A percentile compares a stretch with the other conserved stretches of the same genome.
Conservation (phyloP, 768 basidiomycete species). For the Russula earlei region DNA sequence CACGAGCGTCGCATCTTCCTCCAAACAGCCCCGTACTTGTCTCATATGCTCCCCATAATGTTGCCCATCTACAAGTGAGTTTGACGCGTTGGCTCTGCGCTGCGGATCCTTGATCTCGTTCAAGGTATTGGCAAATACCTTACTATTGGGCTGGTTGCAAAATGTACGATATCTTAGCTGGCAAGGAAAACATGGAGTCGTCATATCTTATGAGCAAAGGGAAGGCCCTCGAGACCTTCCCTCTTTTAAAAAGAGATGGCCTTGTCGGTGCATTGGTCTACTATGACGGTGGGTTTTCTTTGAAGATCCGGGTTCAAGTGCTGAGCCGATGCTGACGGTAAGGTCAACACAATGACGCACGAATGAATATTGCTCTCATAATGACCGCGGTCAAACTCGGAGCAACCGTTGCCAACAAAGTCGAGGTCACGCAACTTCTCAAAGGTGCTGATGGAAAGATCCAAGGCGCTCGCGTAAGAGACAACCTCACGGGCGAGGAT, state of each 20-base stretch:
- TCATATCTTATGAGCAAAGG: constrained; percentile 94
- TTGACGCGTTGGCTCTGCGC: background rate
- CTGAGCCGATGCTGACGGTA: background rate
- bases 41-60: constrained; percentile 92
- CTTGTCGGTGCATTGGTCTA: constrained; percentile 94
- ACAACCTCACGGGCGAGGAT: constrained; percentile 74
- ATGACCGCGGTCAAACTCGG: constrained; percentile 93
- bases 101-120: background rate
- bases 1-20: constrained; percentile 91
- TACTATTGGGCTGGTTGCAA: constrained; percentile 96
- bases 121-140: constrained; percentile 90
- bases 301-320: constrained; percentile 26
- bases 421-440: constrained; percentile 69
- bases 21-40: constrained; percentile 91
- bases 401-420: constrained; percentile 82
- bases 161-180: constrained; percentile 91
- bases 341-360: constrained; percentile 97
- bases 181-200: constrained; percentile 92
- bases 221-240: constrained; percentile 89
- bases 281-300: constrained; percentile 67
- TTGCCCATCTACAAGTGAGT: constrained; percentile 87
- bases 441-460: constrained; percentile 60
- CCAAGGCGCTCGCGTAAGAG: constrained; percentile 65
- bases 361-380: constrained; percentile 94
- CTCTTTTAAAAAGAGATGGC: constrained; percentile 89